Conservation (phyloP, 768 basidiomycete species). For the Lentinula sp. region DNA sequence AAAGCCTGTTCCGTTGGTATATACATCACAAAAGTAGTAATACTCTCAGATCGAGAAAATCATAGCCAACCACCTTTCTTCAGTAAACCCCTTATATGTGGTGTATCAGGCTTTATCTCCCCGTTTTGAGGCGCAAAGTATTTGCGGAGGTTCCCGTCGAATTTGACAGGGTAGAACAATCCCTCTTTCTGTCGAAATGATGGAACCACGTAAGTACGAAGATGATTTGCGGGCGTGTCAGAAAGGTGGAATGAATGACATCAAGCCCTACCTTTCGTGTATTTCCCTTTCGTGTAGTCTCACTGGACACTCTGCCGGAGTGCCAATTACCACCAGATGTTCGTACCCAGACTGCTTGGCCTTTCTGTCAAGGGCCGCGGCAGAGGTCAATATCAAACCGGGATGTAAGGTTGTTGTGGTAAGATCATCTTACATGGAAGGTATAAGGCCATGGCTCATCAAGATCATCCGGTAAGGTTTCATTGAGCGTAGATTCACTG, state of each 20-base stretch:
- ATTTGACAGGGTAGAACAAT: constrained; percentile 50
- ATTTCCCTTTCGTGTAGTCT: constrained; percentile 34
- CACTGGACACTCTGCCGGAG: constrained; percentile 40
- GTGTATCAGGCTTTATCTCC: constrained; percentile 57
- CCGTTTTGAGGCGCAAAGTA: constrained; percentile 62
- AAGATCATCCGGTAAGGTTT: constrained; percentile 30
- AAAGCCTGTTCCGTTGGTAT: no score
- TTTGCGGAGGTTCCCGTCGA: constrained; percentile 43
- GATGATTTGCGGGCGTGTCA: neutral
- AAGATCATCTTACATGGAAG: constrained; percentile 37
- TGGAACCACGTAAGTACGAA: neutral
- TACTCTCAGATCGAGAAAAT: neutral
- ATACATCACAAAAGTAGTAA: neutral
- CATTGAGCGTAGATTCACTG: constrained; percentile 23
- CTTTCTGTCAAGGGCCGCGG: constrained; percentile 24
- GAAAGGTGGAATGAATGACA: constrained; percentile 5
- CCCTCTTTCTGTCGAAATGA: constrained; percentile 33
- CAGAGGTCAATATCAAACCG: constrained; percentile 1
- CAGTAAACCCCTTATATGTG: constrained; percentile 40
- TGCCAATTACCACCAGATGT: constrained; percentile 47
- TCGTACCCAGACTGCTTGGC: constrained; percentile 48
- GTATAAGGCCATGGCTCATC: constrained; percentile 48
- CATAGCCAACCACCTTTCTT: constrained; percentile 34
- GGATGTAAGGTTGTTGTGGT: neutral
- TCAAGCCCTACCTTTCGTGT: constrained; percentile 36